Conservation (phyloP, 1,139 yeast species). For the Candida tetrigidarum region DNA sequence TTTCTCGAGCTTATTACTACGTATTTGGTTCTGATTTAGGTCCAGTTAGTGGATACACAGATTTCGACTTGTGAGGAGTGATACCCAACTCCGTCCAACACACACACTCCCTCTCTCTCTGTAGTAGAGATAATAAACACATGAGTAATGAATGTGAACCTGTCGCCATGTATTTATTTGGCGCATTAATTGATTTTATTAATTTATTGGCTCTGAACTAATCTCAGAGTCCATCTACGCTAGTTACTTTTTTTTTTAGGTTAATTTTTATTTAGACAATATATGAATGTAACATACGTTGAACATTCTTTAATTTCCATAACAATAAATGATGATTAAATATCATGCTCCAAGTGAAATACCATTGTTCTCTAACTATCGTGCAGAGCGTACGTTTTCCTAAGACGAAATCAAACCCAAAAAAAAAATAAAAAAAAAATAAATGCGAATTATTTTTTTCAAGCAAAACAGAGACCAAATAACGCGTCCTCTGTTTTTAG, state of each 20-base stretch:
- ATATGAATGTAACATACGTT: not conserved
- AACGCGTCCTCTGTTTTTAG: constrained; percentile 2
- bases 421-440: constrained; percentile 2
- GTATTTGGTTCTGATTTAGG: constrained; percentile 31
- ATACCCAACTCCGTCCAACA: too few species aligned
- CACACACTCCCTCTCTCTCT: too few species aligned
- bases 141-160: too few species aligned
- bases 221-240: not conserved
- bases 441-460: not conserved
- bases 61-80: not conserved
- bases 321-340: not conserved
- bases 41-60: not conserved
- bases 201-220: too few species aligned
- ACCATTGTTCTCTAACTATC: too few species aligned
- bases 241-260: too few species aligned
- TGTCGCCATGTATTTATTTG: too few species aligned
- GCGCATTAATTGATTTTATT: too few species aligned
- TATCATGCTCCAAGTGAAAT: too few species aligned
- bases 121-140: too few species aligned
- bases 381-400: too few species aligned
- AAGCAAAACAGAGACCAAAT: not conserved
- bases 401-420: not conserved
- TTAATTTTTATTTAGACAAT: not conserved
- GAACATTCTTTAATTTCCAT: not conserved
- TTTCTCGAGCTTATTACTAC: constrained; percentile 41